Evolutionary conservation across 495 filamentous ascomycete species (phyloP), one percentile per base, ranked within the genome.

Genomic region (Niebla homalea): DNA sequence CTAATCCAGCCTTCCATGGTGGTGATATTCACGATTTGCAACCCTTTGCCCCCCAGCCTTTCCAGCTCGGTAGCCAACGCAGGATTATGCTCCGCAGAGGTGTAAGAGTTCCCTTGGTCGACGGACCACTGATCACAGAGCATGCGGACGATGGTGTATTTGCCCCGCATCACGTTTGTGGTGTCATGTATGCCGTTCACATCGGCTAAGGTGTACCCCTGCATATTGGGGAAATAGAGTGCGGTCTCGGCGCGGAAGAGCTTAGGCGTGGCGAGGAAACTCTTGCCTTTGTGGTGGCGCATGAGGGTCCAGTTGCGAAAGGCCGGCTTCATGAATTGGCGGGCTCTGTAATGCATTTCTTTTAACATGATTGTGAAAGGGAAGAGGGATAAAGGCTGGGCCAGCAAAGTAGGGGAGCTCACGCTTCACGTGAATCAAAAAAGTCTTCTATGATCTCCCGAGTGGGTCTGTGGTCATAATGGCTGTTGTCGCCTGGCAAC

Each of bases 281-380:
- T 84, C 64, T 97, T 97, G 58, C 92, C 92, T 53, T 87, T 75
- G 67, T 84, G 75, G 60, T 83, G 76, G 4, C 79, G 74, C 69
- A 96, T 74, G 64, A 87, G 87, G 46, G 73, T 74, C 83, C 86
- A 93, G 76, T 97, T 89, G 58, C 85, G 81, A 73, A 94, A 97
- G 64, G 97, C 97, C 21, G 87, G 86, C 51, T 83, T 85, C 12
- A 77, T 65, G 55, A 90, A 76, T 66, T 71, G 72, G 57, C 60
- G 61, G 15, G 68, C 21, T 15, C 7, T 14, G n/a, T 37, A 12
- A 32, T 11, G 8, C 12, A 2, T 8, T 32, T 12, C 29, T 12
- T 12, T 32, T 12, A 32, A 12, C 29, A 19, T 35, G 6, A 18
- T 2, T 1, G 10, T 42, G 45, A 19, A 16, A 3, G 22, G 16